Conservation (phyloP, 176 grass and related monocot genomes). For the Rhipidocladum racemiflorum region DNA sequence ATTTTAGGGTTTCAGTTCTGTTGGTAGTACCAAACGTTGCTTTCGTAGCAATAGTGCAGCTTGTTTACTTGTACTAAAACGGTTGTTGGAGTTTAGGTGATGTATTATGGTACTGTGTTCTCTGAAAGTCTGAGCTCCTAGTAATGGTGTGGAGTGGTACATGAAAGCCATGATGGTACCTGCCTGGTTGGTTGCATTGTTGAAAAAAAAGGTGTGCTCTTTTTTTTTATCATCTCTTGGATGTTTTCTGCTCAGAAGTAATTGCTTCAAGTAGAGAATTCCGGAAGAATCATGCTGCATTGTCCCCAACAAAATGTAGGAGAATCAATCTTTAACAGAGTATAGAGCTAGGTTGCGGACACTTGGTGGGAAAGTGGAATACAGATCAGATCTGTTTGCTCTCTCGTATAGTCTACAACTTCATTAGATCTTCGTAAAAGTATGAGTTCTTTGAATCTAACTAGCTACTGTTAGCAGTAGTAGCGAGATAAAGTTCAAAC, state of each 20-base stretch:
- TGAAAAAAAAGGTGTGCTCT: background rate
- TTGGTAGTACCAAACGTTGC: conserved; percentile 37
- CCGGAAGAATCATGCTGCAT: conserved; percentile 7
- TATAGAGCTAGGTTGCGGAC: background rate
- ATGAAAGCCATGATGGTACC: background rate
- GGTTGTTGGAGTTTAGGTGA: conserved; percentile 24
- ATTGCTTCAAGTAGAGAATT: background rate
- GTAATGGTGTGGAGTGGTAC: conserved; percentile 19
- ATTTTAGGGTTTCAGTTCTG: background rate
- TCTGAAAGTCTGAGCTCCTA: background rate
- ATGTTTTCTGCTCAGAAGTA: background rate
- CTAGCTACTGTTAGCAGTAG: background rate
- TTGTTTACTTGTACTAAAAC: conserved; percentile 15
- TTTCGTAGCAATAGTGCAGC: conserved; percentile 29
- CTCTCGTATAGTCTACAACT: background rate
- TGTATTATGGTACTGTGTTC: background rate
- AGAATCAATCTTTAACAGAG: background rate
- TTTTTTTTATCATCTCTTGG: background rate
- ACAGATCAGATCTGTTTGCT: conserved; percentile 28
- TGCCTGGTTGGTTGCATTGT: background rate
- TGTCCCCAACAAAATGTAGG: background rate
- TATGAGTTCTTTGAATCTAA: background rate
- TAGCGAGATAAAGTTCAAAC: background rate
- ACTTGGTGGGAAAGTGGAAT: background rate
- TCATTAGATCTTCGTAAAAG: background rate